Percentiles rank a stretch among this genome's conserved stretches.
Conservation (phyloP, 768 basidiomycete species). For the Suillus subluteus region DNA sequence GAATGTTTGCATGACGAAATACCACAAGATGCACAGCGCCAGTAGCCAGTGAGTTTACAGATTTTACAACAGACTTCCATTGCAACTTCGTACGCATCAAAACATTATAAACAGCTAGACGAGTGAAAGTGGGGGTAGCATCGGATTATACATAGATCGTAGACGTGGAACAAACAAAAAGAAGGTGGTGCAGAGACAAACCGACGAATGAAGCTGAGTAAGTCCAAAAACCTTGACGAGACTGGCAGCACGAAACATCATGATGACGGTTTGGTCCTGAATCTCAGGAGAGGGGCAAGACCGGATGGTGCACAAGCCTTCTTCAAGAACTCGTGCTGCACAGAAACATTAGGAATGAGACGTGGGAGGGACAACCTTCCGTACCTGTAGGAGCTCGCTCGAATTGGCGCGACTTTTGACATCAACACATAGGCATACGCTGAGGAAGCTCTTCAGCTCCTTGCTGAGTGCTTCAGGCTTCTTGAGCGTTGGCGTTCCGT, state of each 20-base stretch:
- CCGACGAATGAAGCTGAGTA: slow-evolving; percentile 5
- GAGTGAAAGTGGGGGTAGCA: slow-evolving; percentile 14
- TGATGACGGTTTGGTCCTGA: slow-evolving; percentile 65
- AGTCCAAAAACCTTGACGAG: slow-evolving; percentile 9
- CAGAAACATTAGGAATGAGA: slow-evolving; percentile 14
- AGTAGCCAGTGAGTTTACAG: background rate
- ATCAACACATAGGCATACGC: slow-evolving; percentile 98
- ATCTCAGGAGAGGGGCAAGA: slow-evolving; percentile 83
- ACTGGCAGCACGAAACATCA: slow-evolving; percentile 13
- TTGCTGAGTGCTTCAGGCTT: slow-evolving; percentile 89
- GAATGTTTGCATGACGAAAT: background rate
- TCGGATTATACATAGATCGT: slow-evolving; percentile 17
- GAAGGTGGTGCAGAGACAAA: slow-evolving; percentile 10
- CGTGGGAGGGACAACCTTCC: slow-evolving; percentile 31
- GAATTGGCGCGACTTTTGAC: slow-evolving; percentile 92
- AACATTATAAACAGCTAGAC: slow-evolving; percentile 17
- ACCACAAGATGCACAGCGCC: background rate
- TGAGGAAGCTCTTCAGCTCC: slow-evolving; percentile 95
- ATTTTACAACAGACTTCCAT: slow-evolving; percentile 28
- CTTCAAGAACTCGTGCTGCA: slow-evolving; percentile 91
- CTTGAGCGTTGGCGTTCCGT: slow-evolving; percentile 97
- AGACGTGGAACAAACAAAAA: slow-evolving; percentile 12
- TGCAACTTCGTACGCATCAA: slow-evolving; percentile 17
- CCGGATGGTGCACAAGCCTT: slow-evolving; percentile 84
- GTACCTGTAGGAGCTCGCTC: slow-evolving; percentile 79